Evolutionary conservation across 2,329 filamentous ascomycete genomes (phyloP), one percentile per base, ranked within the genome.

Genomic region (Domatiomyces globalis): DNA sequence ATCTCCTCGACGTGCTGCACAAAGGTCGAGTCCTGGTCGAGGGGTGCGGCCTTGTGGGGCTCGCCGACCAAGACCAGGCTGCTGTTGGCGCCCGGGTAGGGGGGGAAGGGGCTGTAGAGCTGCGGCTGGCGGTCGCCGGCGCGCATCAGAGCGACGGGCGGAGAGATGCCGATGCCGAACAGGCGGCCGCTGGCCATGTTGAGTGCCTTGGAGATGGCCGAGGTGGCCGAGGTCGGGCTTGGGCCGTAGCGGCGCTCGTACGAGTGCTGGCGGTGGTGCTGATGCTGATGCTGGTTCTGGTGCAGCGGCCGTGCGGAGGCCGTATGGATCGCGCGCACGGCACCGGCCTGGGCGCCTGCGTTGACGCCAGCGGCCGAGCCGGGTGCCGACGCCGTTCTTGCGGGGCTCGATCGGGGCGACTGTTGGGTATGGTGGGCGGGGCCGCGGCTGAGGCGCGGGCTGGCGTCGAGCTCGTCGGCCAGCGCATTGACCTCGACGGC

Each of bases 401-500:
- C 80, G 19, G 79, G 74, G 8, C 79, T 79, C 7, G 78, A 71
- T 56, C 81, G 77, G 5, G 76, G 73, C 43, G 77, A 73, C 27
- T 70, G 64, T 3, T 4, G 22, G 20, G 67, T 63, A 19, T 66
- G 65, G 36, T 73, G 67, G 57, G 75, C 66, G 54, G 74, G 65
- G 20, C 63, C 65, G 45, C 68, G 69, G 58, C 78, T 75, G 19
- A 81, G 69, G 48, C 81, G 81, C 46, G 85, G 85, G 62, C 85
- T 90, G 49, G 88, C 85, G 45, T 87, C 89, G 63, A 98, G 73
- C 68, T 96, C 90, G 67, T 98, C 92, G 19, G 92, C 92, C 62
- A 98, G 84, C 2, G 92, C 92, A 66, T 98, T 96, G 48, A 98
- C 90, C 66, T 96, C 90, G 9, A 98, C 89, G 18, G 88, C 85